phyloP scores from a whole-genome alignment of 306 rosid species.

The Rosa multiflora region DNA sequence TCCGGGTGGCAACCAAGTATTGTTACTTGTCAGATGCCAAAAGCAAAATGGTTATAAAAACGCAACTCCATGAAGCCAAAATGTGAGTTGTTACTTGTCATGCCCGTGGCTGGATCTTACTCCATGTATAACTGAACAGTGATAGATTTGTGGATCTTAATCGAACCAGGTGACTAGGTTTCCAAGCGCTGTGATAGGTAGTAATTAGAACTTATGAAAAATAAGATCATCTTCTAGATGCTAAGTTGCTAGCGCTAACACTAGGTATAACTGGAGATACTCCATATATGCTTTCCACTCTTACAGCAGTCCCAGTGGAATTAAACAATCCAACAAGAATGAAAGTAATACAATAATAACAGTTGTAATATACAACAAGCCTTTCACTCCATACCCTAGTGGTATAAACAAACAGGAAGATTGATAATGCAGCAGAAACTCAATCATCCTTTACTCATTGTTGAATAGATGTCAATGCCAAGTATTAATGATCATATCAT shows the following conservation, averaged over 20 bases:
- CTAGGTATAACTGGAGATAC: neutral
- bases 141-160: neutral
- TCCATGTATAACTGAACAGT: neutral
- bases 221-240: neutral
- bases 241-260: neutral
- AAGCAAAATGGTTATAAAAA: neutral
- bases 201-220: neutral
- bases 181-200: neutral
- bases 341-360: neutral
- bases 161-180: neutral
- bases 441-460: neutral
- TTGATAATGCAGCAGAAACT: neutral
- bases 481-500: neutral
- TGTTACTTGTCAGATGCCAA: neutral
- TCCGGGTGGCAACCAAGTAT: neutral
- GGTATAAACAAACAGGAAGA: neutral
- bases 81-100: neutral
- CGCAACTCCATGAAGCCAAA: neutral
- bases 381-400: neutral
- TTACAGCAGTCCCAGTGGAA: neutral
- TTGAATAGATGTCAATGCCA: neutral
- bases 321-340: neutral
- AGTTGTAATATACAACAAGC: neutral
- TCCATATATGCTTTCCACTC: neutral
- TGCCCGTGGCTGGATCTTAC: neutral